These are phyloP conservation scores for Sporothrix humicola DNA, from an alignment of 2,329 filamentous ascomycete species.

Conservation along the genomic window DNA sequence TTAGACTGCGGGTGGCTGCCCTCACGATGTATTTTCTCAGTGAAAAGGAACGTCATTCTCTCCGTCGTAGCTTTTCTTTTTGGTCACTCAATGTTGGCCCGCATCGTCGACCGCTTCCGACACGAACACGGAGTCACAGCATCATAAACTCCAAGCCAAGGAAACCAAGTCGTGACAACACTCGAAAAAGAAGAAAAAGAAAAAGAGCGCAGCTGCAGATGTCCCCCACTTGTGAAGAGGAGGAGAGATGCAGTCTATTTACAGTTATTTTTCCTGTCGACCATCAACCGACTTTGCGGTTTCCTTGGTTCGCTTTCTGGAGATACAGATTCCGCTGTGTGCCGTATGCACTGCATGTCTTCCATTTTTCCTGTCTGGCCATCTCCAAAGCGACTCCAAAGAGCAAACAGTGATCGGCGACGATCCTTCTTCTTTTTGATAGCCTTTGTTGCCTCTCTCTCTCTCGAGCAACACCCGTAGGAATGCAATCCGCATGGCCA, in stretches of 20 bases:
- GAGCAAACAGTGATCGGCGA: slow-evolving; percentile 1
- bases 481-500: slow-evolving; percentile 17
- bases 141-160: background rate
- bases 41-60: background rate
- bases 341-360: background rate
- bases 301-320: slow-evolving; percentile 3
- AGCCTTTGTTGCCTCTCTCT: background rate
- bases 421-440: slow-evolving; percentile 35
- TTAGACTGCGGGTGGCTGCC: no score
- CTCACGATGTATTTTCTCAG: no score
- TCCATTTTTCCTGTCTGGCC: no score
- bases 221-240: background rate
- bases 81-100: no score
- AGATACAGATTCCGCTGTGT: slow-evolving; percentile 10
- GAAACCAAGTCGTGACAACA: background rate
- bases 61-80: background rate
- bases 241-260: slow-evolving; percentile 13
- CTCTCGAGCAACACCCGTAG: background rate
- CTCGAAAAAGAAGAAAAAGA: no score
- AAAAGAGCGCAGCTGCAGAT: background rate
- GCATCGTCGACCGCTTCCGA: background rate
- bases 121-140: background rate
- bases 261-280: background rate
- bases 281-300: background rate
- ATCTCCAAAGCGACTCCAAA: background rate